Base-by-base conservation (phyloP, 1,139 yeast species). In the Debaryomyces subglobosus region DNA sequence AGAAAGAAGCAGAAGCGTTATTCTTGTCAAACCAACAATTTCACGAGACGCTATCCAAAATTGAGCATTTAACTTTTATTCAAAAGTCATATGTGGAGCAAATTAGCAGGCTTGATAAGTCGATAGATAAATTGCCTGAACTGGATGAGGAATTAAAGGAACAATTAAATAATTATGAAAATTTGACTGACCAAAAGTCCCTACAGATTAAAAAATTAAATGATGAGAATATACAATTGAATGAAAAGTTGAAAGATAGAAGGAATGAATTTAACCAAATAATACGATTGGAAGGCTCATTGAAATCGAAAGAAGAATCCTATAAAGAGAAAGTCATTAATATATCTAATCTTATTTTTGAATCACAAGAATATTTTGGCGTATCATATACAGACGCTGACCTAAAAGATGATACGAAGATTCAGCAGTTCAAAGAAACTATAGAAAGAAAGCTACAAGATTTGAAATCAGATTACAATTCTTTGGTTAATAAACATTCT, bases 1-100 rank as follows among this genome's bases (percentile, higher is more conserved):
- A 86, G 29, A 65, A 67, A 27, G 81, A 86, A 53, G 80, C 91
- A 2, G 86, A 87, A 44, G 65, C 65, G 10, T 69, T 92, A 6
- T 90, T 91, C 65, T 82, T 82, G 41, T 78, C 90, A 1, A 89
- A 90, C 61, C 97, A 90, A 64, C 86, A 85, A 51, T 91, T 88
- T 59, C 97, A 91, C 62, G 78, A 82, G 51, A 82, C 85, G 1
- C 64, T 90, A 25, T 84, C 87, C 36, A 82, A 81, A 54, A 66
- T 84, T 27, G 90, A 87, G 39, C 84, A 82, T 51, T 64, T 85
- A 39, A 68, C 69, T 32, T 81, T 78, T 53, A 79, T 78, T 48
- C 72, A 72, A 50, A 59, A 60, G 18, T 69, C 82, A 1, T 63
- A 79, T 21, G 53, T 56, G 13, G 81, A 78, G 40, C 86, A 82